Evolutionary conservation across 768 basidiomycete species (phyloP), one percentile per base, ranked within the genome.

Genomic region (Tremella fuciformis): DNA sequence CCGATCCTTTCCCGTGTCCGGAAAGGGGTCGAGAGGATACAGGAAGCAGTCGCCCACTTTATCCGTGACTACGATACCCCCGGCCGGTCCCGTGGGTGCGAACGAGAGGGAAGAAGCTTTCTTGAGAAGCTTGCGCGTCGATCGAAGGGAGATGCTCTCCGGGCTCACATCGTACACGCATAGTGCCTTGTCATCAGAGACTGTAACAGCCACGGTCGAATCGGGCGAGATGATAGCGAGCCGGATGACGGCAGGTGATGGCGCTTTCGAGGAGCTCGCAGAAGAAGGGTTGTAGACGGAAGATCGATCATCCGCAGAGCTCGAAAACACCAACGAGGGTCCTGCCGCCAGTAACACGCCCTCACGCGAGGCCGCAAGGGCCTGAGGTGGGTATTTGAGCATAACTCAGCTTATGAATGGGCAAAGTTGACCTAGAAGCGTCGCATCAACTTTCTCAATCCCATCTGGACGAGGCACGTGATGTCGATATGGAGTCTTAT

Each of bases 11-110:
- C 25, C 69, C 19, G 39, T 9, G 2, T 48, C 25, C 3, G 40
- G 26, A 34, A 65, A 21, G 9, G 63, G 79, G 26, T 81, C 75
- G n/a, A 88, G 77, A 0, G 86, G 79, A 72, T 91, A 62, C 15
- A 38, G 84, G 78, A 91, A 94, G 40, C 94, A 83, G 71, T 97
- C 94, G 0, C 94, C 94, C 62, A 96, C 93, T 77, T 96, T 97
- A 78, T 99, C 94, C 1, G 90, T 84, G 13, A 89, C 84, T 1
- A 97, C 75, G 58, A 99, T 85, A 0, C 82, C 84, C 60, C 82
- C 82, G 44, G 85, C 81, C 3, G 71, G 77, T 60, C 82, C 82
- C 42, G 85, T 81, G 3, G 71, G 77, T 0, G 86, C 85, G 65
- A 96, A 85, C 0, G 77, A 74, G 24, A 96, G 71, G 1, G 80